Conservation (phyloP, 345 rosid species). For the Murraya paniculata region DNA sequence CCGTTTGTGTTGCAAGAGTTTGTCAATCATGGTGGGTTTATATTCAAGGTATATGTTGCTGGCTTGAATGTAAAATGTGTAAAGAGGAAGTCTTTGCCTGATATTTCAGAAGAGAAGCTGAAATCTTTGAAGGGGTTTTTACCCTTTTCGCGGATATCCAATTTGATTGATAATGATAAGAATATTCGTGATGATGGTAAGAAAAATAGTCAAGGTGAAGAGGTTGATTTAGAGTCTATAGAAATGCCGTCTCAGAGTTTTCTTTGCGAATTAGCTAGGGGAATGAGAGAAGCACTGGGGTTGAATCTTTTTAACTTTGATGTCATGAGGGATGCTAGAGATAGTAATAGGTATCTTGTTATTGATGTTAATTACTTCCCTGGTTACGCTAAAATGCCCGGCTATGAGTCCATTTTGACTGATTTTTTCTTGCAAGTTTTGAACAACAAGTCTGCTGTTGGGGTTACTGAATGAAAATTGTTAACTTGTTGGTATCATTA, state of each 20-base stretch:
- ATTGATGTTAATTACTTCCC: constrained; percentile 74
- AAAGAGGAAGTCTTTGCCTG: constrained; percentile 58
- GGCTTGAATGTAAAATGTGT: constrained; percentile 58
- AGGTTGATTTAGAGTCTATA: constrained; percentile 36
- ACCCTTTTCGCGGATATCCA: constrained; percentile 53
- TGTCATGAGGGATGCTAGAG: constrained; percentile 50
- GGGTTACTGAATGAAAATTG: too few relatives aligned
- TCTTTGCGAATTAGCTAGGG: constrained; percentile 40
- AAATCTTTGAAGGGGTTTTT: constrained; percentile 37
- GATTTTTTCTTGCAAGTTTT: constrained; percentile 38
- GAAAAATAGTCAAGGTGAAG: too few relatives aligned
- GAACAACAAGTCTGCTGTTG: neutral
- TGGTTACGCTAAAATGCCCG: constrained; percentile 63
- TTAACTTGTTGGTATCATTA: neutral
- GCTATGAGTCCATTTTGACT: constrained; percentile 48
- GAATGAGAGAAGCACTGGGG: constrained; percentile 44
- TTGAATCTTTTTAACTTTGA: constrained; percentile 65
- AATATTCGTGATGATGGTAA: neutral
- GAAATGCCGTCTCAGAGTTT: constrained; percentile 52
- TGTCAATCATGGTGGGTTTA: constrained; percentile 66
- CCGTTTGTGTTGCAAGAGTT: constrained; percentile 69
- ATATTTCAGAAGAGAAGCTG: constrained; percentile 50
- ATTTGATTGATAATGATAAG: constrained; percentile 40
- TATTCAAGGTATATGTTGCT: constrained; percentile 58
- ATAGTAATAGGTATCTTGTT: constrained; percentile 46